Percentiles rank a stretch among this genome's conserved stretches.
These are phyloP conservation scores for Diphasiastrum complanatum DNA, from an alignment of 83 land plant genomes.

Conservation along the genomic window DNA sequence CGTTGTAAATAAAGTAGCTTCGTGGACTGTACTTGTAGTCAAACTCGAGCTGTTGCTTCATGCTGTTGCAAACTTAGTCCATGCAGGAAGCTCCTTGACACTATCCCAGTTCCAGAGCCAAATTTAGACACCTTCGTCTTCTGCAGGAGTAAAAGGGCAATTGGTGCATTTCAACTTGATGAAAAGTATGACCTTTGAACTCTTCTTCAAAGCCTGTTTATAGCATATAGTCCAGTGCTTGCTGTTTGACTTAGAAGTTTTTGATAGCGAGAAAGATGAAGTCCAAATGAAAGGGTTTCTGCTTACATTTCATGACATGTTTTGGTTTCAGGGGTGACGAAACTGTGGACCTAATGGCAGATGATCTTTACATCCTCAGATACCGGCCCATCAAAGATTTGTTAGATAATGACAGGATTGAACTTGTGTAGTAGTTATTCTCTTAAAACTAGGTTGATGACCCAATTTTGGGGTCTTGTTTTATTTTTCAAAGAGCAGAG, in stretches of 20 bases:
- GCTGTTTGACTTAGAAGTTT: neutral
- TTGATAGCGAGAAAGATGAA: neutral
- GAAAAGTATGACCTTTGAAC: slow-evolving; percentile 70
- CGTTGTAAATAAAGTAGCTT: no score
- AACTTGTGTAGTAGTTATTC: no score
- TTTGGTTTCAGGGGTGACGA: slow-evolving; percentile 56
- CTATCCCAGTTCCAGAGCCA: slow-evolving; percentile 64
- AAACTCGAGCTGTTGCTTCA: no score
- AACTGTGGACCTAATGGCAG: slow-evolving; percentile 52
- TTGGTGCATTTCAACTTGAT: slow-evolving; percentile 74
- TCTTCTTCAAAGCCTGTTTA: neutral
- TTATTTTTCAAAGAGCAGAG: no score
- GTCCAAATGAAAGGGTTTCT: neutral
- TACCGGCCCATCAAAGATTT: slow-evolving; percentile 67
- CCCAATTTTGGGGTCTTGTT: no score
- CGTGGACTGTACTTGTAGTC: no score
- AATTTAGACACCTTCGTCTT: slow-evolving; percentile 70
- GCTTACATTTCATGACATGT: neutral
- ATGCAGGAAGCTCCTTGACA: neutral
- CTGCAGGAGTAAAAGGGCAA: slow-evolving; percentile 55
- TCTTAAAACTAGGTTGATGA: no score
- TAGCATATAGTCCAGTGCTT: neutral
- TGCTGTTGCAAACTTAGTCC: no score
- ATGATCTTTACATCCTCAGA: slow-evolving; percentile 61
- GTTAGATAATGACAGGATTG: slow-evolving; percentile 65